phyloP scores from a whole-genome alignment of 257 asterid genomes.

The Avicennia marina region DNA sequence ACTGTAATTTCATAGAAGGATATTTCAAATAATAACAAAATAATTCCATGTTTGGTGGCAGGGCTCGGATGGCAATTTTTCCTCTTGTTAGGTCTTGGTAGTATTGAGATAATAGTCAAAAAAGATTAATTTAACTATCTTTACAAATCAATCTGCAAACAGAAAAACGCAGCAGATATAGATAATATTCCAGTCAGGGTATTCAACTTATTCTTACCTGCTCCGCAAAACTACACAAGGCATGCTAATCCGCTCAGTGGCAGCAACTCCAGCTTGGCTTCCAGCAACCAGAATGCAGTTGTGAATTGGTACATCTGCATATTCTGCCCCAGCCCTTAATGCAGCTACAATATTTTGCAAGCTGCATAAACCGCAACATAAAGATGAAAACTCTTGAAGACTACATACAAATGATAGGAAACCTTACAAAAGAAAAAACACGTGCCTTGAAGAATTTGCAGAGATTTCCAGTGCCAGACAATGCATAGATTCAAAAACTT shows the following conservation, averaged over 20 bases:
- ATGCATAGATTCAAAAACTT: neutral
- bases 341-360: constrained; percentile 62
- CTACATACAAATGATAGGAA: neutral
- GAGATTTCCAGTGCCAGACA: neutral
- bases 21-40: too few species aligned
- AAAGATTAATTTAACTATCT: neutral
- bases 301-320: constrained; percentile 48
- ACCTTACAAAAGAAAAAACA: neutral
- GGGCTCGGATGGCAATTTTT: too few species aligned
- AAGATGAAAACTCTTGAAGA: neutral
- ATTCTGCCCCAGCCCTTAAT: constrained; percentile 83
- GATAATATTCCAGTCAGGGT: neutral
- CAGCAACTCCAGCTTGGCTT: constrained; percentile 75
- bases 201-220: constrained; percentile 50
- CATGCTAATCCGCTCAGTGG: constrained; percentile 83
- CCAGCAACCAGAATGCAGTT: constrained; percentile 80
- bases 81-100: too few species aligned
- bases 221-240: constrained; percentile 80
- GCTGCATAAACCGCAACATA: constrained; percentile 33
- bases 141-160: neutral
- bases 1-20: too few species aligned
- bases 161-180: neutral
- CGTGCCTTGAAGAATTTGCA: neutral
- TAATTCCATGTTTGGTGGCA: too few species aligned
- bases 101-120: neutral